A percentile compares a stretch with the other conserved stretches of the same genome.
Evolutionary conservation across 768 basidiomycete genomes (phyloP).

Genomic region (Podaxis carcinomalis): DNA sequence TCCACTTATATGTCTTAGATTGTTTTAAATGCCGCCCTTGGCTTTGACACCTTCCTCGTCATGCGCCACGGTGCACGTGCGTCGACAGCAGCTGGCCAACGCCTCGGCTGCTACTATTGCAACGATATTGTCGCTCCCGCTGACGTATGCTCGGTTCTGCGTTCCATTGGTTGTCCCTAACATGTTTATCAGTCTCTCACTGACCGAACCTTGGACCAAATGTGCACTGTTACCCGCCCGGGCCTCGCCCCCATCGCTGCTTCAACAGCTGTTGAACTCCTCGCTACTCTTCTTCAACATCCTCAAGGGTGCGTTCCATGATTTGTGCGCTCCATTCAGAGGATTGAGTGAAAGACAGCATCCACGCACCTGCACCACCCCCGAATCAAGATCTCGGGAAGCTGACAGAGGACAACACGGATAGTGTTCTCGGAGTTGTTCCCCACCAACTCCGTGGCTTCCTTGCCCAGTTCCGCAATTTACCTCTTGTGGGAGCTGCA

Average conservation of each 20-base stretch:
- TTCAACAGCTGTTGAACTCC: constrained; percentile 88
- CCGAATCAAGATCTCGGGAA: constrained; percentile 28
- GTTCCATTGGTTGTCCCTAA: background rate
- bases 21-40: constrained; percentile 90
- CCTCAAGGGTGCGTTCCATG: constrained; percentile 63
- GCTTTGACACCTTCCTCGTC: constrained; percentile 94
- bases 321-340: background rate
- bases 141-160: constrained; percentile 51
- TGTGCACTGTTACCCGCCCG: constrained; percentile 98
- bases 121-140: constrained; percentile 97
- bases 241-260: constrained; percentile 92
- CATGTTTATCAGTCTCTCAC: constrained; percentile 43
- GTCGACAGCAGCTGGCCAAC: constrained; percentile 25
- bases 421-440: constrained; percentile 74
- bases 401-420: constrained; percentile 24
- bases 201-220: constrained; percentile 94
- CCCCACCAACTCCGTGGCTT: constrained; percentile 95
- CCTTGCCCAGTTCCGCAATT: constrained; percentile 79
- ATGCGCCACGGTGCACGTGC: constrained; percentile 88
- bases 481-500: constrained; percentile 82
- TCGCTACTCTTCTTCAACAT: constrained; percentile 87
- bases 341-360: constrained; percentile 16
- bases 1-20: constrained; percentile 43
- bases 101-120: constrained; percentile 94
- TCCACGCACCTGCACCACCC: constrained; percentile 68